phyloP scores from a whole-genome alignment of 2,329 filamentous ascomycete species.

The Aspergillus pseudoglaucus region DNA sequence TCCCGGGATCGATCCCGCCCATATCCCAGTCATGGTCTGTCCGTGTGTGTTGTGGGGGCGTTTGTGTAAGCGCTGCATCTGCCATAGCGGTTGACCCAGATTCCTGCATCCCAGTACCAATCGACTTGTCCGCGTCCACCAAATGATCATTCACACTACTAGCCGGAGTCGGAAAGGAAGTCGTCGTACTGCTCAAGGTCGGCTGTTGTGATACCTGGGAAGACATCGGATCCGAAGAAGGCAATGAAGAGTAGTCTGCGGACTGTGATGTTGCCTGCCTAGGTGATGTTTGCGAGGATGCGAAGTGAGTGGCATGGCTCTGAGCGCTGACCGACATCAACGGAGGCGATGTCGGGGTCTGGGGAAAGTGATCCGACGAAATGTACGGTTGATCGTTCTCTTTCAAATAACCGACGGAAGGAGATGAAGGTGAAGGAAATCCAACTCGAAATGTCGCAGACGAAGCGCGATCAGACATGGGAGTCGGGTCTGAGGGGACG shows the following conservation, averaged over 20 bases:
- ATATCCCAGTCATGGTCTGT: constrained; percentile 30
- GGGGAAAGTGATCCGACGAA: constrained; percentile 29
- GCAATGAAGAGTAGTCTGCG: constrained; percentile 34
- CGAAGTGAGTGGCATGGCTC: constrained; percentile 43
- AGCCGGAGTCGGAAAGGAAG: constrained; percentile 41
- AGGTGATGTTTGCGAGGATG: constrained; percentile 40
- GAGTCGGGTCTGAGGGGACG: constrained; percentile 10
- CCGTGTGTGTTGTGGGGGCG: constrained; percentile 23
- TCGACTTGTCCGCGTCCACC: constrained; percentile 29
- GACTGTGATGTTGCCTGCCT: constrained; percentile 38
- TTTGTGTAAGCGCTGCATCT: constrained; percentile 12
- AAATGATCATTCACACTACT: constrained; percentile 38
- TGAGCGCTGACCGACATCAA: constrained; percentile 46
- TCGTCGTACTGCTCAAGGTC: constrained; percentile 29
- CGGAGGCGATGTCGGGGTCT: constrained; percentile 39
- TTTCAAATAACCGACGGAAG: constrained; percentile 34
- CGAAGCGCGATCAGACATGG: constrained; percentile 35
- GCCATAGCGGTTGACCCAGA: constrained; percentile 7
- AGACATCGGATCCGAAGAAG: constrained; percentile 38
- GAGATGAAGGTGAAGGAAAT: constrained; percentile 40
- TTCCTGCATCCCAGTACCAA: constrained; percentile 16
- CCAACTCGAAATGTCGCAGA: constrained; percentile 29
- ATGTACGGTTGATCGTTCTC: constrained; percentile 22
- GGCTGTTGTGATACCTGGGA: constrained; percentile 37
- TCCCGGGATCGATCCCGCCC: constrained; percentile 10